Conservation (phyloP, 352 stramenopile species). For the Thalassiosira mediterranea region DNA sequence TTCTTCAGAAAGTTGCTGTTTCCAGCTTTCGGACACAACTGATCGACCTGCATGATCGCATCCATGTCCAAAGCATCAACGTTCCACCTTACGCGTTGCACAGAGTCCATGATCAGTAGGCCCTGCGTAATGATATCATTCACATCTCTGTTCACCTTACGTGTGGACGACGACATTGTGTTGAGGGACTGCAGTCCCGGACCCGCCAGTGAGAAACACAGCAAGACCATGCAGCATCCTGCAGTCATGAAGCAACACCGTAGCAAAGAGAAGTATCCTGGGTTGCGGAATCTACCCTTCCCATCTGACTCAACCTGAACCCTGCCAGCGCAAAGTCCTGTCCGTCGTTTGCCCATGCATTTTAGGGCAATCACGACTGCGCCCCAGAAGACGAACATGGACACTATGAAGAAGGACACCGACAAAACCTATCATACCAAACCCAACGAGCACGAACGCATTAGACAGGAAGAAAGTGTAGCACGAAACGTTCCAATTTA, state of each 20-base stretch:
- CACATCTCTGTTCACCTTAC: conserved; percentile 40
- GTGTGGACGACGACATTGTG: conserved; percentile 10
- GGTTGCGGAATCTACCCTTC: conserved; percentile 29
- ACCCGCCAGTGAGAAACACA: conserved; percentile 15
- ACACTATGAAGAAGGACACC: conserved; percentile 31
- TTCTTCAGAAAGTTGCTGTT: conserved; percentile 22
- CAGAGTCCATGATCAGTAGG: conserved; percentile 42
- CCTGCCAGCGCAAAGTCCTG: conserved; percentile 22
- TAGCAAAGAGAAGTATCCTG: conserved; percentile 33
- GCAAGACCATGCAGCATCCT: conserved; percentile 21
- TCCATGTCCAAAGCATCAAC: conserved; percentile 34
- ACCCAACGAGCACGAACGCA: background rate
- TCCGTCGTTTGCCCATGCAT: conserved; percentile 36
- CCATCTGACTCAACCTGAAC: conserved; percentile 30
- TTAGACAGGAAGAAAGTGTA: background rate
- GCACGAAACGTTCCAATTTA: background rate
- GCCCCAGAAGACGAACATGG: conserved; percentile 37
- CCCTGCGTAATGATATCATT: conserved; percentile 37
- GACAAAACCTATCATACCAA: conserved; percentile 16
- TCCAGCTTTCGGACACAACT: conserved; percentile 32
- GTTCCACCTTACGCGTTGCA: conserved; percentile 35
- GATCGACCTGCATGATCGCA: conserved; percentile 17
- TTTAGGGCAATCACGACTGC: conserved; percentile 16
- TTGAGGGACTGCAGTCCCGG: conserved; percentile 25
- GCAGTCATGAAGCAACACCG: conserved; percentile 36